Evolutionary conservation across 805 yeast species (phyloP).

Genomic region (Saccharomycopsis selenospora): DNA sequence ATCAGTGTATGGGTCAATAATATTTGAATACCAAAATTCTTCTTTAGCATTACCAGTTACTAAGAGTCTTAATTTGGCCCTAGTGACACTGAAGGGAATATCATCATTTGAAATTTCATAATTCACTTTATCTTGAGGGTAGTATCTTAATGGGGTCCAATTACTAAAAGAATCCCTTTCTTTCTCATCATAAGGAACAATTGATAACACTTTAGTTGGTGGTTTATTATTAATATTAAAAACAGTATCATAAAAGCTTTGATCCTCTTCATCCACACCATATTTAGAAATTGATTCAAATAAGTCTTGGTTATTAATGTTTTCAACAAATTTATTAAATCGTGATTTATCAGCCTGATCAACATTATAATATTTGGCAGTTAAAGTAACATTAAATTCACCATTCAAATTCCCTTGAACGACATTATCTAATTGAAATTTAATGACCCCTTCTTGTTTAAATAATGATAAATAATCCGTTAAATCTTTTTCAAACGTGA

Average conservation of each 20-base stretch:
- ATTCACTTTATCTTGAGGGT: constrained; percentile 35
- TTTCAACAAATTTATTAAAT: neutral
- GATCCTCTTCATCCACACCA: neutral
- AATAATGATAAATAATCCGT: constrained; percentile 48
- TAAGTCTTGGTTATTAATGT: neutral
- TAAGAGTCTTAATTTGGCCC: constrained; percentile 43
- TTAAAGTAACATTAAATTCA: constrained; percentile 44
- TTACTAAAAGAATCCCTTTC: too few species aligned
- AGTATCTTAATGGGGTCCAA: constrained; percentile 36
- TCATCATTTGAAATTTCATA: constrained; percentile 39
- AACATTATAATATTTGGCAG: constrained; percentile 42
- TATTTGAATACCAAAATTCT: constrained; percentile 76
- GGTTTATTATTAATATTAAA: constrained; percentile 23
- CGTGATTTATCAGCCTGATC: neutral
- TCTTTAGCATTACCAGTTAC: constrained; percentile 74
- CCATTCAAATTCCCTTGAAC: constrained; percentile 50
- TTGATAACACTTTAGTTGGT: constrained; percentile 35
- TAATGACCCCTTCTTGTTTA: constrained; percentile 26
- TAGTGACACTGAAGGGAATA: constrained; percentile 31
- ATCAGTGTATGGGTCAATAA: constrained; percentile 40
- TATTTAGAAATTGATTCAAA: neutral
- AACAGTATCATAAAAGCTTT: neutral
- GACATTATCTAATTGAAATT: constrained; percentile 58
- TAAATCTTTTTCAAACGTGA: constrained; percentile 57
- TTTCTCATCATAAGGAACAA: constrained; percentile 24